phyloP scores from a whole-genome alignment of 2,329 filamentous ascomycete genomes.

The Botrytis medusae region DNA sequence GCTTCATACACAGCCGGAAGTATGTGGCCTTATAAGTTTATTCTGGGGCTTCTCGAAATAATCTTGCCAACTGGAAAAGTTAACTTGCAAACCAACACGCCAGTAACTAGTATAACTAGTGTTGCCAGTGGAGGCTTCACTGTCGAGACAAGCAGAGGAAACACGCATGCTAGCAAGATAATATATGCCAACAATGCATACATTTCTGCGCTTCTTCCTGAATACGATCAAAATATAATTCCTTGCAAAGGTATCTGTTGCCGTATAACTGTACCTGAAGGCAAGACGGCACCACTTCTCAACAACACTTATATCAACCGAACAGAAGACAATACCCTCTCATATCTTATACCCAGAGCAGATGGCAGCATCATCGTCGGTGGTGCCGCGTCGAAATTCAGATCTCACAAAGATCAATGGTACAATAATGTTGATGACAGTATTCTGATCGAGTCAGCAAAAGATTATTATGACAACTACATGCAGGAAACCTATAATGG shows the following conservation, averaged over 20 bases:
- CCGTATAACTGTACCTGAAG: constrained; percentile 35
- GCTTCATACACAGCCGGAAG: constrained; percentile 29
- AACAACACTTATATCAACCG: constrained; percentile 30
- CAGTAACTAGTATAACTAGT: constrained; percentile 39
- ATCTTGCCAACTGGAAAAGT: constrained; percentile 46
- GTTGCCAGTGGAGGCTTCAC: constrained; percentile 42
- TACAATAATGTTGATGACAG: constrained; percentile 49
- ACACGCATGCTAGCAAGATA: constrained; percentile 52
- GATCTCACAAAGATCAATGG: constrained; percentile 42
- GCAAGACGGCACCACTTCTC: constrained; percentile 24
- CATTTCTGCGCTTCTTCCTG: constrained; percentile 58
- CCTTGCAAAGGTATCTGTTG: constrained; percentile 54
- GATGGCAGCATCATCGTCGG: constrained; percentile 42
- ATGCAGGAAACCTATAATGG: constrained; percentile 41
- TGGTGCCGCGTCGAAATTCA: constrained; percentile 44
- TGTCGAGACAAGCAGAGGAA: constrained; percentile 55
- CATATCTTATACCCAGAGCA: constrained; percentile 37
- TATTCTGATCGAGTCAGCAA: constrained; percentile 43
- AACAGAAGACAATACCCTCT: constrained; percentile 18
- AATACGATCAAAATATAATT: constrained; percentile 53
- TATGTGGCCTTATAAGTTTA: constrained; percentile 61
- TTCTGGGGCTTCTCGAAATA: constrained; percentile 52
- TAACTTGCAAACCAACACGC: constrained; percentile 54
- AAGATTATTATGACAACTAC: constrained; percentile 47
- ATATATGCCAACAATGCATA: constrained; percentile 69